A percentile compares a stretch with the other conserved stretches of the same genome.
Evolutionary conservation across 305 asterid species (phyloP).

Genomic region (Plantago rigida): DNA sequence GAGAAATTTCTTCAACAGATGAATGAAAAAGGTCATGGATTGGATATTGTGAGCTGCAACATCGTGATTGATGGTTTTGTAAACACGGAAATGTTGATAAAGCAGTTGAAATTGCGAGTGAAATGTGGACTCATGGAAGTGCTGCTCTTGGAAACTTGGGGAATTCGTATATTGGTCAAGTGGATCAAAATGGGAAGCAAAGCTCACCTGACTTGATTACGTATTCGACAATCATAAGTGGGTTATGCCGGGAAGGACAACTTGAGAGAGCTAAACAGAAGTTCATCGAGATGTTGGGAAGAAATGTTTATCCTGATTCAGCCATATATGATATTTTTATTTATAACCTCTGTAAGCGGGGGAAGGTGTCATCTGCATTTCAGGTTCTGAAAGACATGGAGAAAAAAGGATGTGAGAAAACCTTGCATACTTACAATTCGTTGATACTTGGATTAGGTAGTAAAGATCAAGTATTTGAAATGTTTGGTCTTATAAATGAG

Average conservation of each 20-base stretch:
- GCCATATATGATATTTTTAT: conserved; percentile 54
- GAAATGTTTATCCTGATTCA: conserved; percentile 62
- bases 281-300: conserved; percentile 71
- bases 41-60: conserved; percentile 78
- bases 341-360: conserved; percentile 53
- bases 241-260: conserved; percentile 65
- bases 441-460: conserved; percentile 58
- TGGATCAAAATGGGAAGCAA: conserved; percentile 52
- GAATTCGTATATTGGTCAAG: conserved; percentile 64
- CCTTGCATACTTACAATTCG: conserved; percentile 61
- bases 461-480: conserved; percentile 67
- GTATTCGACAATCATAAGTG: conserved; percentile 65
- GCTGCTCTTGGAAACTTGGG: conserved; percentile 80
- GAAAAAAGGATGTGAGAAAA: conserved; percentile 65
- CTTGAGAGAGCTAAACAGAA: conserved; percentile 67
- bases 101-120: conserved; percentile 67
- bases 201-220: conserved; percentile 76
- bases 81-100: conserved; percentile 63
- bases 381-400: conserved; percentile 95
- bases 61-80: conserved; percentile 81
- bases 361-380: conserved; percentile 77
- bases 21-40: conserved; percentile 64
- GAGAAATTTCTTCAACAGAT: conserved; percentile 68
- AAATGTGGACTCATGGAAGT: conserved; percentile 92
- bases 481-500: conserved; percentile 73